Evolutionary conservation across 352 stramenopile species (phyloP).

Genomic region (Phytophthora quininea): DNA sequence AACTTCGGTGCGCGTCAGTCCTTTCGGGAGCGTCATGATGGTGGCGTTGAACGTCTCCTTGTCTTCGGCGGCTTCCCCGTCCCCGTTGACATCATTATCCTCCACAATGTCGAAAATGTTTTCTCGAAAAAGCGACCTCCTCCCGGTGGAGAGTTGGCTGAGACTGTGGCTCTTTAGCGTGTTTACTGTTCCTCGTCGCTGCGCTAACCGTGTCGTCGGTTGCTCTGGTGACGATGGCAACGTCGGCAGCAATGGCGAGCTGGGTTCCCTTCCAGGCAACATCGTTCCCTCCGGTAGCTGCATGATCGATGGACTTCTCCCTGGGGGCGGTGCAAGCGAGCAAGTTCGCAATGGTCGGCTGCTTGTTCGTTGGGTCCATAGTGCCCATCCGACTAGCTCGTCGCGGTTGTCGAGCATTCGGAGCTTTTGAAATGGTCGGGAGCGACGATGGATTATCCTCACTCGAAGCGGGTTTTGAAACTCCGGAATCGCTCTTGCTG

Average conservation of each 20-base stretch:
- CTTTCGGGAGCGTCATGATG: conserved; percentile 80
- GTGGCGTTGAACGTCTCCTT: conserved; percentile 42
- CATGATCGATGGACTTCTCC: conserved; percentile 21
- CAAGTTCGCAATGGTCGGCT: conserved; percentile 24
- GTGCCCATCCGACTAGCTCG: conserved; percentile 17
- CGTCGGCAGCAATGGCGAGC: not conserved
- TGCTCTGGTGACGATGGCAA: conserved; percentile 2
- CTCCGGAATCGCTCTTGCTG: conserved; percentile 5
- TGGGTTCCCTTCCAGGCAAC: conserved; percentile 12
- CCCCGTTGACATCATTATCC: conserved; percentile 51
- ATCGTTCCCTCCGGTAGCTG: conserved; percentile 25
- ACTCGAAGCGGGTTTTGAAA: conserved; percentile 1
- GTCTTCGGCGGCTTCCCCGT: conserved; percentile 30
- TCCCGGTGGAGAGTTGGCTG: conserved; percentile 30
- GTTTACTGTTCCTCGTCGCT: conserved; percentile 45
- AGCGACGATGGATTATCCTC: not conserved
- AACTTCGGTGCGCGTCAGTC: conserved; percentile 71
- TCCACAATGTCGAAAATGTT: conserved; percentile 86
- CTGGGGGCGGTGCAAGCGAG: conserved; percentile 12
- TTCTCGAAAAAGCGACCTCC: conserved; percentile 57
- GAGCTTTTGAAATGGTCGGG: conserved; percentile 14
- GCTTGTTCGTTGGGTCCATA: conserved; percentile 14
- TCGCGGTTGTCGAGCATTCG: conserved; percentile 29
- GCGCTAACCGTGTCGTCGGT: conserved; percentile 9
- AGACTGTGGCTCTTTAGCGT: conserved; percentile 45